A percentile compares a stretch with the other conserved stretches of the same genome.
These are phyloP conservation scores for Backusella morwellensis DNA, from an alignment of 192 early-diverging fungal genomes.

Conservation along the genomic window DNA sequence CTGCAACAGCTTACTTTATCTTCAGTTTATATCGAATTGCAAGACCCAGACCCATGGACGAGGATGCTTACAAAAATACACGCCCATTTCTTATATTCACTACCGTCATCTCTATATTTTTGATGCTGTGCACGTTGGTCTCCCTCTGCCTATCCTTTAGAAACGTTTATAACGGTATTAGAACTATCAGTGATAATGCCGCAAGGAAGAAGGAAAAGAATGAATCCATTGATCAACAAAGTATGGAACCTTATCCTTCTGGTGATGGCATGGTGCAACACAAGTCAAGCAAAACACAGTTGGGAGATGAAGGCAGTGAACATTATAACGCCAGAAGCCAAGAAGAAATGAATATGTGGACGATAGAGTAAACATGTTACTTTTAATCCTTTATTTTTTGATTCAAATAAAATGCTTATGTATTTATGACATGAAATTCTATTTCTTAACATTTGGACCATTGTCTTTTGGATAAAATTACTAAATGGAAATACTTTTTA, in stretches of 20 bases:
- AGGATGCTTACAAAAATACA: constrained; percentile 43
- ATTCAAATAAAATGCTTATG: neutral
- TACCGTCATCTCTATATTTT: constrained; percentile 16
- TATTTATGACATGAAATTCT: neutral
- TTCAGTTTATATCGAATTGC: constrained; percentile 26
- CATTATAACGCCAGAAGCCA: neutral
- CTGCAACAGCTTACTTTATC: constrained; percentile 28
- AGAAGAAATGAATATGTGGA: constrained; percentile 18
- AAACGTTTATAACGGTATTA: constrained; percentile 8
- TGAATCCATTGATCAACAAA: neutral
- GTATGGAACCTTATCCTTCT: neutral
- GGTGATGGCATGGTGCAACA: neutral
- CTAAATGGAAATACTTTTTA: too few species aligned
- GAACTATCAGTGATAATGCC: neutral
- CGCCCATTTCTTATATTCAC: constrained; percentile 41
- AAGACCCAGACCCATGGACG: neutral
- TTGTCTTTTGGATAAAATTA: too few species aligned
- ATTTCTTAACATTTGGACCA: too few species aligned
- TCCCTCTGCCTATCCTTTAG: constrained; percentile 2
- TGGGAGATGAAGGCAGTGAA: neutral
- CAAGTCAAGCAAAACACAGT: neutral
- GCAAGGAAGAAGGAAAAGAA: neutral
- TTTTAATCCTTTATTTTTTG: neutral
- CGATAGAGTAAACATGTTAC: constrained; percentile 19
- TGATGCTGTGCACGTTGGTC: constrained; percentile 21